These are phyloP conservation scores for Claviceps africana DNA, from an alignment of 2,329 filamentous ascomycete species.

Conservation along the genomic window DNA sequence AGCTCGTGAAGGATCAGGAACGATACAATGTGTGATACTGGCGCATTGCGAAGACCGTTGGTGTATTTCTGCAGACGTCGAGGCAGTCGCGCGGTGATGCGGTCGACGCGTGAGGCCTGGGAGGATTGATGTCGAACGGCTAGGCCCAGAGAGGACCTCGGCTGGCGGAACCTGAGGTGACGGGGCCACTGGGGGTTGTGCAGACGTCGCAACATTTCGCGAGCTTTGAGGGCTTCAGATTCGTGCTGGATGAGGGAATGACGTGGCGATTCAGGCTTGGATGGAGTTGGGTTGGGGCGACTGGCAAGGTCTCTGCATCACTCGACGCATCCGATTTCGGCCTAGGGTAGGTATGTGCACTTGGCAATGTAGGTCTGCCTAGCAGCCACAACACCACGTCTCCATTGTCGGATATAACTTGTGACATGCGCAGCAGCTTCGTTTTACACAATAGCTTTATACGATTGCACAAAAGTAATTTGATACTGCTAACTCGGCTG, in stretches of 20 bases:
- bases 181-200: conserved; percentile 11
- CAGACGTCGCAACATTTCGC: conserved; percentile 14
- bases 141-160: conserved; percentile 3
- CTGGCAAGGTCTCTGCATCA: not conserved
- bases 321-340: not conserved
- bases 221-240: not conserved
- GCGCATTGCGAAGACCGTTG: conserved; percentile 56
- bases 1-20: conserved; percentile 88
- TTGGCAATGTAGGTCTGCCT: not conserved
- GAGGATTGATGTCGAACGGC: conserved; percentile 14
- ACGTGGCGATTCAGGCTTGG: not conserved
- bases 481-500: too few relatives aligned
- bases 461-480: not conserved
- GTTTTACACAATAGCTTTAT: too few relatives aligned
- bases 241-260: not conserved
- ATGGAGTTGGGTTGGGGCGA: not conserved
- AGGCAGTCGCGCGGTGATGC: conserved; percentile 44
- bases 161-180: conserved; percentile 7
- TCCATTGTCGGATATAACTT: not conserved
- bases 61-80: conserved; percentile 56
- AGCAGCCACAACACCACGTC: not conserved
- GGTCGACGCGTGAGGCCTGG: conserved; percentile 24
- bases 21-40: conserved; percentile 66
- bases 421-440: not conserved
- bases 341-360: not conserved